Conservation (phyloP, 208 protist species). For the Leishmania braziliensis region DNA sequence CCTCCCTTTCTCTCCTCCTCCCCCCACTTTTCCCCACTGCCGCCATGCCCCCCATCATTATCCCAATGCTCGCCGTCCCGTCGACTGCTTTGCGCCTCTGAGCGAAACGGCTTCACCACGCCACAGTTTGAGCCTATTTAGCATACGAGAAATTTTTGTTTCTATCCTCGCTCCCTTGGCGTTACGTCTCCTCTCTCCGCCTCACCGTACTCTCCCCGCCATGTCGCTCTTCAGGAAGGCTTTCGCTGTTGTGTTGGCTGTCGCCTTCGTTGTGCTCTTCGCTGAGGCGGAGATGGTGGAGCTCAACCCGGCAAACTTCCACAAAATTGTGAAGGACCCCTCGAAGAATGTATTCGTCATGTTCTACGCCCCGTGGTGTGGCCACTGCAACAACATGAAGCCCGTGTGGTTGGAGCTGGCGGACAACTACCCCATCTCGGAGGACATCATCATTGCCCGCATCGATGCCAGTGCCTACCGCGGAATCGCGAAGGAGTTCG, state of each 20-base stretch:
- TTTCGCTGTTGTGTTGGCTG: constrained; percentile 24
- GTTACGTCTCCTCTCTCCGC: neutral
- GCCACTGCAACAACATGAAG: constrained; percentile 95
- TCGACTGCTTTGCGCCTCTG: too few relatives aligned
- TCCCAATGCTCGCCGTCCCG: too few relatives aligned
- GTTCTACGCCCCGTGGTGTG: constrained; percentile 98
- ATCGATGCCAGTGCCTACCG: constrained; percentile 64
- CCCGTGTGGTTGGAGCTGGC: constrained; percentile 84
- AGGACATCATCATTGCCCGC: constrained; percentile 77
- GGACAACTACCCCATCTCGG: constrained; percentile 39
- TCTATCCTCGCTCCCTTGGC: neutral
- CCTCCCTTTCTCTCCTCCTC: neutral
- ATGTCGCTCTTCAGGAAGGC: constrained; percentile 22
- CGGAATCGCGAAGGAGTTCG: constrained; percentile 52
- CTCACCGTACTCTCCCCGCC: neutral
- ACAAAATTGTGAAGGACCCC: constrained; percentile 77
- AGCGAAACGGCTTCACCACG: too few relatives aligned
- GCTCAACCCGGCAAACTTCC: constrained; percentile 77
- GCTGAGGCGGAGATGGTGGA: constrained; percentile 58
- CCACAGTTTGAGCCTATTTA: too few relatives aligned
- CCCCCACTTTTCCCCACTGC: neutral
- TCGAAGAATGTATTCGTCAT: constrained; percentile 95
- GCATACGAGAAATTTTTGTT: neutral
- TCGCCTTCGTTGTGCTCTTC: constrained; percentile 22
- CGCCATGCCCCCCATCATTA: too few relatives aligned